These are phyloP conservation scores for Pascua sp. DNA, from an alignment of 1,284 basidiomycete species.

Conservation along the genomic window DNA sequence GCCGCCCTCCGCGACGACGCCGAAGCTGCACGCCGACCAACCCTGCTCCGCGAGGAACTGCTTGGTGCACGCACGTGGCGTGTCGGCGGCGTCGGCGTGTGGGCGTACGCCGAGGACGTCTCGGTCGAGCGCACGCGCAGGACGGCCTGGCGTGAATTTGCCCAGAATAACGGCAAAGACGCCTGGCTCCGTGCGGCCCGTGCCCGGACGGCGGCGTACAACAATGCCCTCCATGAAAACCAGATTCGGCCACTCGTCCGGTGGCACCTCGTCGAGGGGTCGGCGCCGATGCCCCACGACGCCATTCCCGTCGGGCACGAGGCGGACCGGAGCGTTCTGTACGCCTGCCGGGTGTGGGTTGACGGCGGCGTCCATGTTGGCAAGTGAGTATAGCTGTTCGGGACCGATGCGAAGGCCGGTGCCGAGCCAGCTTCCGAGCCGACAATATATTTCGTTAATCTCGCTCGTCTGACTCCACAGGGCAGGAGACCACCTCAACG, in stretches of 20 bases:
- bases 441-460: background rate
- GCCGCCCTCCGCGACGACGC: slow-evolving; percentile 12
- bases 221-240: background rate
- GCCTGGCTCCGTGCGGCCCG: slow-evolving; percentile 66
- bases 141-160: slow-evolving; percentile 31
- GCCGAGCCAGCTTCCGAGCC: background rate
- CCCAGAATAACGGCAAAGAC: slow-evolving; percentile 15
- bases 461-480: slow-evolving; percentile 9
- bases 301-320: slow-evolving; percentile 46
- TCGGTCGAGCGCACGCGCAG: slow-evolving; percentile 27
- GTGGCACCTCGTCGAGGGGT: slow-evolving; percentile 43
- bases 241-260: slow-evolving; percentile 34
- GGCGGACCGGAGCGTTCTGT: slow-evolving; percentile 36
- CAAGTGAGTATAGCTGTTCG: slow-evolving; percentile 31
- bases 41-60: slow-evolving; percentile 33
- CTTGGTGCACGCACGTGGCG: slow-evolving; percentile 35
- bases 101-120: slow-evolving; percentile 28
- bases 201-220: slow-evolving; percentile 56
- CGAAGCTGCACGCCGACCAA: slow-evolving; percentile 3
- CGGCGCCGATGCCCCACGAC: slow-evolving; percentile 34
- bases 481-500: slow-evolving; percentile 36
- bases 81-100: slow-evolving; percentile 38
- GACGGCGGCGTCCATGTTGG: slow-evolving; percentile 45
- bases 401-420: too few species aligned
- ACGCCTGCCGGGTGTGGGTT: slow-evolving; percentile 41